Conservation (phyloP, 805 yeast species). For the Wickerhamiella bombiphila region DNA sequence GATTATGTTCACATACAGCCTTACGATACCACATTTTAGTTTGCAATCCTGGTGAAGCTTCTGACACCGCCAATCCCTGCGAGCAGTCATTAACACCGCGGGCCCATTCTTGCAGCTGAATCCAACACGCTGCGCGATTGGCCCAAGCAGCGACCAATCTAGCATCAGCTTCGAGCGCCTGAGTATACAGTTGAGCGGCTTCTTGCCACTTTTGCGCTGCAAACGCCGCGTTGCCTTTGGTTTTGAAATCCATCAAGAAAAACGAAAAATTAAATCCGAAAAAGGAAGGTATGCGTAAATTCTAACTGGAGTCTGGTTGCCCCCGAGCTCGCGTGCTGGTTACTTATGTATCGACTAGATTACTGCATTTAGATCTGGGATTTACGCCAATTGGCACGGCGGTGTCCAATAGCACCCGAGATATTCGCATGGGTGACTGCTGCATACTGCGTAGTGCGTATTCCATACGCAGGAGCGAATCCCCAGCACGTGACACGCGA, state of each 20-base stretch:
- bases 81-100: conserved; percentile 13
- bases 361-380: too few species aligned
- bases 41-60: conserved; percentile 4
- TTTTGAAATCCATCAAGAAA: conserved; percentile 12
- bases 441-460: too few species aligned
- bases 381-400: too few species aligned
- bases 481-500: too few species aligned
- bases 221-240: conserved; percentile 13
- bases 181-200: conserved; percentile 11
- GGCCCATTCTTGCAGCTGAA: conserved; percentile 11
- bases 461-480: too few species aligned
- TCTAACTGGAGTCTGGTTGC: too few species aligned
- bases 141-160: conserved; percentile 12
- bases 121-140: conserved; percentile 17
- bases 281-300: background rate
- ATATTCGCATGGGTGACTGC: too few species aligned
- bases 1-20: conserved; percentile 11
- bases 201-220: conserved; percentile 4
- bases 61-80: conserved; percentile 5
- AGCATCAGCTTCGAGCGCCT: conserved; percentile 13
- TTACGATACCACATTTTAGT: conserved; percentile 13
- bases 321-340: too few species aligned
- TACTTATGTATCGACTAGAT: too few species aligned
- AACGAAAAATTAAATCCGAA: background rate
- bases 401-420: too few species aligned